A percentile compares a stretch with the other conserved stretches of the same genome.
phyloP scores from a whole-genome alignment of 352 stramenopile species.

The Phytophthora pisi region DNA sequence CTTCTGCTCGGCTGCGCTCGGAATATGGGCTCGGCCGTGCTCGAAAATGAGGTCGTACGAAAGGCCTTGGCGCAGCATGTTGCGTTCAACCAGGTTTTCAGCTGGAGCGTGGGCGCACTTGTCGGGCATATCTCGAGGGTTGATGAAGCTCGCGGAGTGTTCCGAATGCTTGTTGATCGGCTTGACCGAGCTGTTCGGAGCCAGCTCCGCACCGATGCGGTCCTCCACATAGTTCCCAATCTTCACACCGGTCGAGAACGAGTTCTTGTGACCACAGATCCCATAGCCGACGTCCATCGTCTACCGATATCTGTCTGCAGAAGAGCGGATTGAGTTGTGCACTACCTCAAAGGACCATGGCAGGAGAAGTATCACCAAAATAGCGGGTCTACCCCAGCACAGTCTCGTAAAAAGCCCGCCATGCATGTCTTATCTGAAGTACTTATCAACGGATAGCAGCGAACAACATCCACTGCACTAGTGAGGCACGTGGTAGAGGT shows the following conservation, averaged over 20 bases:
- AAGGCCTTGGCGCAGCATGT: slow-evolving; percentile 58
- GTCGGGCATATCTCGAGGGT: slow-evolving; percentile 58
- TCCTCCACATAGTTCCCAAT: slow-evolving; percentile 88
- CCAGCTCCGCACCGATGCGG: slow-evolving; percentile 62
- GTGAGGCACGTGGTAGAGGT: slow-evolving; percentile 49
- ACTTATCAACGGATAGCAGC: slow-evolving; percentile 9
- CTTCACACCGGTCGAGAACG: slow-evolving; percentile 75
- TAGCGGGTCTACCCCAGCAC: not conserved
- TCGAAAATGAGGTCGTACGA: slow-evolving; percentile 81
- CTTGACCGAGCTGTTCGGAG: slow-evolving; percentile 38
- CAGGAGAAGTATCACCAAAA: not conserved
- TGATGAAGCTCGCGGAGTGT: slow-evolving; percentile 56
- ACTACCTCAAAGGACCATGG: not conserved
- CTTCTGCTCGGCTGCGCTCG: slow-evolving; percentile 46
- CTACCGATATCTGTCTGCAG: not conserved
- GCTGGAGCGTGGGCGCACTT: slow-evolving; percentile 56
- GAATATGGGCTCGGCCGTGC: slow-evolving; percentile 56
- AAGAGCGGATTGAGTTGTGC: slow-evolving; percentile 6
- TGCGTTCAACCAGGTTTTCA: slow-evolving; percentile 56
- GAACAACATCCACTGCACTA: not conserved
- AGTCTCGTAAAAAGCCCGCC: slow-evolving; percentile 20
- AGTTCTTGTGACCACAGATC: slow-evolving; percentile 87
- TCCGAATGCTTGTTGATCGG: slow-evolving; percentile 57
- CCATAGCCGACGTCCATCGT: slow-evolving; percentile 64
- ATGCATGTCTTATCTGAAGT: slow-evolving; percentile 9